Evolutionary conservation across 2,329 filamentous ascomycete genomes (phyloP).

Genomic region (Thyridium curvatum): DNA sequence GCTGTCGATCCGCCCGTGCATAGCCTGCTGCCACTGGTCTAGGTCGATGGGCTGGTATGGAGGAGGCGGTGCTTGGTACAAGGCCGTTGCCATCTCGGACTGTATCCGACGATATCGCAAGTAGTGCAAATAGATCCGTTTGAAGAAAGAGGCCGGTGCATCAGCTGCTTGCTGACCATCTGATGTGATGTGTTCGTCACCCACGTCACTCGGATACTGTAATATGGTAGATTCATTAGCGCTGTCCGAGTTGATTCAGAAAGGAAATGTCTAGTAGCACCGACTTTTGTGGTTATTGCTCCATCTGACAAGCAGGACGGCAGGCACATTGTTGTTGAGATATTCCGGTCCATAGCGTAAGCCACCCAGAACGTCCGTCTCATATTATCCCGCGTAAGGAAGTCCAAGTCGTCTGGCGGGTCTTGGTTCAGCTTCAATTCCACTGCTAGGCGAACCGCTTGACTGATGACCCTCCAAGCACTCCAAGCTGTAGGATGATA

Average conservation of each 20-base stretch:
- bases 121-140: slow-evolving; percentile 1
- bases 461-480: slow-evolving; percentile 3
- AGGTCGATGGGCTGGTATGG: slow-evolving; percentile 1
- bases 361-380: slow-evolving; percentile 8
- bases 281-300: slow-evolving; percentile 3
- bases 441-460: slow-evolving; percentile 5
- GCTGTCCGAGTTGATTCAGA: no score
- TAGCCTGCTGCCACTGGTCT: slow-evolving; percentile 2
- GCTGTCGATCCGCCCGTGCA: slow-evolving; percentile 2
- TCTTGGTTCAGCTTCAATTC: slow-evolving; percentile 6
- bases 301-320: slow-evolving; percentile 5
- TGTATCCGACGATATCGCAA: slow-evolving; percentile 3
- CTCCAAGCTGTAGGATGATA: slow-evolving; percentile 2
- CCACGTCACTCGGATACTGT: slow-evolving; percentile 3
- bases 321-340: neutral
- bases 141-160: neutral
- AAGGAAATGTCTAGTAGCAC: neutral
- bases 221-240: no score
- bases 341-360: slow-evolving; percentile 6
- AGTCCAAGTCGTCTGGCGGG: slow-evolving; percentile 1
- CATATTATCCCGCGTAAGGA: slow-evolving; percentile 3
- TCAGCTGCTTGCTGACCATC: no score
- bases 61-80: slow-evolving; percentile 1
- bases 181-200: slow-evolving; percentile 2
- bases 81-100: slow-evolving; percentile 3